These are phyloP conservation scores for Sarocladiaceae sp. DNA, from an alignment of 2,329 filamentous ascomycete species.

Conservation along the genomic window DNA sequence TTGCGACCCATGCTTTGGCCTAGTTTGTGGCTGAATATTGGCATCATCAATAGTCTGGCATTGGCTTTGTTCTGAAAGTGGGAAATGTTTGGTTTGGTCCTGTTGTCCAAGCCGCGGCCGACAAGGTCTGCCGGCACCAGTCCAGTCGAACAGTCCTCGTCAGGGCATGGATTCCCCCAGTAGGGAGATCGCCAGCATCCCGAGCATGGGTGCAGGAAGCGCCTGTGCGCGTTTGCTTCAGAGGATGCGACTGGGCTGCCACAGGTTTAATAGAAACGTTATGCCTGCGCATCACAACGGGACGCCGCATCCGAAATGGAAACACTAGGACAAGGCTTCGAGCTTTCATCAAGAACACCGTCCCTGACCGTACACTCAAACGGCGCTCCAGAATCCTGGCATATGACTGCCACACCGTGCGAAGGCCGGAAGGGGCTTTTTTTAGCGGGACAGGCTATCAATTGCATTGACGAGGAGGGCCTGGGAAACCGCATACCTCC, in stretches of 20 bases:
- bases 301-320: too few relatives aligned
- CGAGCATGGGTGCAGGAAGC: background rate
- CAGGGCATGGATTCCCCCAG: background rate
- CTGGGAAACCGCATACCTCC: background rate
- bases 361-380: background rate
- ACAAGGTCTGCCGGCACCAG: background rate
- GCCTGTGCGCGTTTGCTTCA: too few relatives aligned
- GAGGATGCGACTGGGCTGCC: too few relatives aligned
- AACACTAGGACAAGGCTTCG: too few relatives aligned
- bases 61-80: background rate
- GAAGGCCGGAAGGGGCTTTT: background rate
- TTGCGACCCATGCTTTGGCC: background rate
- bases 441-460: background rate
- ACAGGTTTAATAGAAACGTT: too few relatives aligned
- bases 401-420: background rate
- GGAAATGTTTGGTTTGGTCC: conserved; percentile 3
- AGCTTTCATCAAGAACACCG: background rate
- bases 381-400: background rate
- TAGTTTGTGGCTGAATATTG: background rate
- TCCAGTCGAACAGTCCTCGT: background rate
- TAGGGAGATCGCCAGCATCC: conserved; percentile 7
- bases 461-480: background rate
- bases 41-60: background rate
- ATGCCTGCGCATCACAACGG: too few relatives aligned
- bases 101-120: background rate